Base-by-base conservation (phyloP, 306 rosid species). In the Canavalia ensiformis region DNA sequence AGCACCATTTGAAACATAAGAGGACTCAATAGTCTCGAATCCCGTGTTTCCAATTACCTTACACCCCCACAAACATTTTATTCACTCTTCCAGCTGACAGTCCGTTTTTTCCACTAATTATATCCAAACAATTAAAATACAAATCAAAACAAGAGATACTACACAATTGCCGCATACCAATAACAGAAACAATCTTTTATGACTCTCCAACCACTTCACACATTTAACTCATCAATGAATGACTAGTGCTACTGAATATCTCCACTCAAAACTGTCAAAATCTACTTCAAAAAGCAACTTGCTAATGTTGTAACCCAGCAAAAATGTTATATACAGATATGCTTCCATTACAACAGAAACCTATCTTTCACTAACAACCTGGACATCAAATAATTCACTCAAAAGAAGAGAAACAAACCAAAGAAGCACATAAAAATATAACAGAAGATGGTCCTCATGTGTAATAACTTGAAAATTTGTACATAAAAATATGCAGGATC, bases 211-310 rank as follows among this genome's bases (percentile, higher is more conserved):
- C 54, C 30, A 6, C 44, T 54, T 69, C 10, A 67, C 50, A 51
- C 56, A 50, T 52, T 18, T 81, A 47, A 72, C 59, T 76, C 44
- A 70, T 28, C 49, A 12, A 62, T 12, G 25, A 47, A 41, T 67
- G 31, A 63, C 25, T 45, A 30, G 57, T 30, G 49, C 35, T 4
- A 76, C 52, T 39, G 52, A 60, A 18, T 70, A 64, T 34, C 44
- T 64, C 30, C 81, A 47, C 39, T 68, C 68, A 45, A 63, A 72
- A 67, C 7, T 3, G 4, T 31, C 52, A 50, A 63, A 46, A 28
- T 59, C 59, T 46, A 56, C 39, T 68, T 76, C 72, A 68, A 68
- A 78, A 77, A 44, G 66, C 46, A 76, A 58, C 65, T 37, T 52
- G 11, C 18, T 7, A 59, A 35, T 29, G 2, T 29, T 60, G 64